These are phyloP conservation scores for Volutella citrinella DNA, from an alignment of 2,329 filamentous ascomycete species.

Conservation along the genomic window DNA sequence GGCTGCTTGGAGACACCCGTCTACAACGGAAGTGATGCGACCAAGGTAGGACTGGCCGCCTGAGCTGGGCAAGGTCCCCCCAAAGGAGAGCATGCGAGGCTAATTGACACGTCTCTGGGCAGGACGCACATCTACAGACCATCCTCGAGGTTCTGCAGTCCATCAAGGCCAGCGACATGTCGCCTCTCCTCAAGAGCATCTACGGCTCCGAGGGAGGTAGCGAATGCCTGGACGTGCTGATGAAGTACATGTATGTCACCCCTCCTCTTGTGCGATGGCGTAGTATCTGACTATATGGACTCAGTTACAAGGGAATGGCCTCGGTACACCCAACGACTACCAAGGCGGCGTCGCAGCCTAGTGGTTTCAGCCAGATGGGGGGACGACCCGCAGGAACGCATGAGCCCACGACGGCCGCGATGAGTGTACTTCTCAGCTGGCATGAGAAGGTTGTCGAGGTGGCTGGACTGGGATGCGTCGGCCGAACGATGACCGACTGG, in stretches of 20 bases:
- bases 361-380: slow-evolving; percentile 79
- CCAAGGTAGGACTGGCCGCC: slow-evolving; percentile 58
- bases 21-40: slow-evolving; percentile 58
- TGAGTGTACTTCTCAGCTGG: slow-evolving; percentile 98
- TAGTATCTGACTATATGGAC: no score
- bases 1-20: slow-evolving; percentile 83
- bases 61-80: no score
- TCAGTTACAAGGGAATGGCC: slow-evolving; percentile 91
- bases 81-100: no score
- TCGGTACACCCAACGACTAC: slow-evolving; percentile 36
- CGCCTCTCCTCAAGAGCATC: slow-evolving; percentile 77
- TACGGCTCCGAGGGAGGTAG: slow-evolving; percentile 75
- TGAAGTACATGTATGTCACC: slow-evolving; percentile 87
- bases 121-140: slow-evolving; percentile 84
- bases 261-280: background rate
- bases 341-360: slow-evolving; percentile 46
- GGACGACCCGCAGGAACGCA: slow-evolving; percentile 49
- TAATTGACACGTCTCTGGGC: slow-evolving; percentile 14
- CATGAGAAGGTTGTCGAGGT: slow-evolving; percentile 98
- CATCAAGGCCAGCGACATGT: slow-evolving; percentile 96
- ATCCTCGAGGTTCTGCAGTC: slow-evolving; percentile 93
- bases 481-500: slow-evolving; percentile 93
- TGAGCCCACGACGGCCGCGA: slow-evolving; percentile 76
- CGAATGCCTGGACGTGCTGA: slow-evolving; percentile 86
- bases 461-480: slow-evolving; percentile 85